phyloP scores from a whole-genome alignment of 306 rosid species.

The Mimosa bimucronata region DNA sequence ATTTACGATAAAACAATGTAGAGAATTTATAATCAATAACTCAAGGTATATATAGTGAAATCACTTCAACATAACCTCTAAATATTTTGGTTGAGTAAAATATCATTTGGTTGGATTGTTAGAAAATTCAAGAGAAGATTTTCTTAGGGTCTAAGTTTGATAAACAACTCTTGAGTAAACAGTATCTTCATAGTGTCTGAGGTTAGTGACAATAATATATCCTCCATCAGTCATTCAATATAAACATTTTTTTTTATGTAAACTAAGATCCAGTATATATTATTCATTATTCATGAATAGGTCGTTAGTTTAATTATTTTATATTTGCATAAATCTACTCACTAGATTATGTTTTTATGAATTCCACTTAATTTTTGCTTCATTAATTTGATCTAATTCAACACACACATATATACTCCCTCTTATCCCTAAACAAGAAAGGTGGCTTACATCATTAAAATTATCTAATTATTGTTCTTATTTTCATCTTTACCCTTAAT shows the following conservation, averaged over 20 bases:
- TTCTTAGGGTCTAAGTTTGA: conserved; percentile 69
- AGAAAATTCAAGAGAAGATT: conserved; percentile 17
- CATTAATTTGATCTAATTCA: too few species aligned
- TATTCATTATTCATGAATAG: background rate
- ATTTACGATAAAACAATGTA: background rate
- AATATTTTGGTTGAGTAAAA: conserved; percentile 36
- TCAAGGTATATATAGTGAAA: conserved; percentile 15
- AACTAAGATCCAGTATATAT: too few species aligned
- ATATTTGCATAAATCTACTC: background rate
- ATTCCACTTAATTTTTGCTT: background rate
- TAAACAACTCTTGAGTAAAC: conserved; percentile 53
- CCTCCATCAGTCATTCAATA: background rate
- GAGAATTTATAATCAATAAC: background rate
- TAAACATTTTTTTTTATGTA: background rate
- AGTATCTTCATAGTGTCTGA: conserved; percentile 3
- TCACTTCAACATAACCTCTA: conserved; percentile 6
- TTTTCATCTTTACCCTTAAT: too few species aligned
- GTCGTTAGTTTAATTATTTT: background rate
- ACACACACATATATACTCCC: background rate
- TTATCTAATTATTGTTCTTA: too few species aligned
- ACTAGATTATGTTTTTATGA: background rate
- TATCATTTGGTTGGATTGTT: conserved; percentile 23
- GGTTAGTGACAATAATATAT: conserved; percentile 36
- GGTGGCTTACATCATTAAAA: too few species aligned
- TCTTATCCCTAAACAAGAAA: too few species aligned